A percentile compares a stretch with the other conserved stretches of the same genome.
Evolutionary conservation across 768 basidiomycete genomes (phyloP).

Genomic region (Trametes cinnabarina): DNA sequence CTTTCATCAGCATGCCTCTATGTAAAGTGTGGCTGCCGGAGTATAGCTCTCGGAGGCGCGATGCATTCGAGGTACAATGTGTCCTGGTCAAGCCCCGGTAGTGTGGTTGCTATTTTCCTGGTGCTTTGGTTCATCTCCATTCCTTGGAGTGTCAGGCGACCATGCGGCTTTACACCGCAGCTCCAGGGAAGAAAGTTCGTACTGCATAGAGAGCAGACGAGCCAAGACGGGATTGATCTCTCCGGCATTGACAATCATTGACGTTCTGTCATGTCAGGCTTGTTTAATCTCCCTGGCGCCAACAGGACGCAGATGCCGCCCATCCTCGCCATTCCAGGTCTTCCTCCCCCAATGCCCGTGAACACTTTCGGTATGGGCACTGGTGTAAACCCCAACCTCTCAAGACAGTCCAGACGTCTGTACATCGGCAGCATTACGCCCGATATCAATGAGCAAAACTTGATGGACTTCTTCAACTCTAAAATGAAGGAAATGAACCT

Average conservation of each 20-base stretch:
- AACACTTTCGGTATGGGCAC: slow-evolving; percentile 86
- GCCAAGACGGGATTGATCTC: background rate
- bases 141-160: background rate
- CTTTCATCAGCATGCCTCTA: background rate
- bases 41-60: background rate
- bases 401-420: slow-evolving; percentile 89
- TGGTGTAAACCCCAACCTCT: slow-evolving; percentile 82
- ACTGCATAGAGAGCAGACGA: background rate
- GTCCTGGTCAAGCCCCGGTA: background rate
- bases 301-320: slow-evolving; percentile 87
- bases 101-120: background rate
- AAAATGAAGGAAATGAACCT: slow-evolving; percentile 94
- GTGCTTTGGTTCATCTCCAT: background rate
- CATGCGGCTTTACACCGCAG: background rate
- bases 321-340: slow-evolving; percentile 75
- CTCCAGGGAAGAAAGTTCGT: background rate
- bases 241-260: background rate
- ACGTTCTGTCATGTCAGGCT: slow-evolving; percentile 47
- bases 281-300: slow-evolving; percentile 95
- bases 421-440: slow-evolving; percentile 97
- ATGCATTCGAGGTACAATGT: background rate
- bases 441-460: slow-evolving; percentile 89
- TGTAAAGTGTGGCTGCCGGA: background rate
- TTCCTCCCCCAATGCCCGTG: slow-evolving; percentile 81
- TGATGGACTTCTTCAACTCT: slow-evolving; percentile 91